These are phyloP conservation scores for Chlorencoelia australis DNA, from an alignment of 2,329 filamentous ascomycete genomes.

Conservation along the genomic window DNA sequence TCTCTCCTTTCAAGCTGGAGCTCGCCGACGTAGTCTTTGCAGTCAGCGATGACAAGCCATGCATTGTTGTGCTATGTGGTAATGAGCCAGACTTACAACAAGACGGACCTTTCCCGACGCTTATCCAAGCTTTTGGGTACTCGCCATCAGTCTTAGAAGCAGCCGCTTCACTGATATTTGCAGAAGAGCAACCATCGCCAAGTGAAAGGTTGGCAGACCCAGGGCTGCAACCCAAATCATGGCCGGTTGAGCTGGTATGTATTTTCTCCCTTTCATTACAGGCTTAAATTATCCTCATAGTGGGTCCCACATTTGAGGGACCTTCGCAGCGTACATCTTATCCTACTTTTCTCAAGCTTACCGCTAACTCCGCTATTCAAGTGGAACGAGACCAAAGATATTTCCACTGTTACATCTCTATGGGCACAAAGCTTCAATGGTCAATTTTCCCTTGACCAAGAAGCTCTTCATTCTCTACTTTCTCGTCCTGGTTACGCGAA, in stretches of 20 bases:
- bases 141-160: constrained; percentile 36
- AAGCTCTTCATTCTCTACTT: constrained; percentile 37
- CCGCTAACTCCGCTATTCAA: too few relatives aligned
- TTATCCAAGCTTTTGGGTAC: constrained; percentile 41
- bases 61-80: constrained; percentile 44
- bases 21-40: constrained; percentile 33
- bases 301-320: too few relatives aligned
- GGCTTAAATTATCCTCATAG: too few relatives aligned
- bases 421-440: constrained; percentile 20
- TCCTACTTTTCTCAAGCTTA: too few relatives aligned
- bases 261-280: too few relatives aligned
- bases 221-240: constrained; percentile 13
- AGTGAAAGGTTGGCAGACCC: neutral
- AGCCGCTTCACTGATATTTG: constrained; percentile 43
- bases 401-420: constrained; percentile 17
- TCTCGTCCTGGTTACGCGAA: constrained; percentile 45
- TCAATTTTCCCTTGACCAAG: constrained; percentile 36
- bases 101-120: constrained; percentile 37
- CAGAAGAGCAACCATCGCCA: constrained; percentile 21
- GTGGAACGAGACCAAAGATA: constrained; percentile 23
- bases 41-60: constrained; percentile 38
- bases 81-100: constrained; percentile 32
- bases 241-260: constrained; percentile 26
- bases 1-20: constrained; percentile 38
- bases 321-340: too few relatives aligned